Base-by-base conservation (phyloP, 2,329 filamentous ascomycete genomes). In the Colletotrichum costaricense region DNA sequence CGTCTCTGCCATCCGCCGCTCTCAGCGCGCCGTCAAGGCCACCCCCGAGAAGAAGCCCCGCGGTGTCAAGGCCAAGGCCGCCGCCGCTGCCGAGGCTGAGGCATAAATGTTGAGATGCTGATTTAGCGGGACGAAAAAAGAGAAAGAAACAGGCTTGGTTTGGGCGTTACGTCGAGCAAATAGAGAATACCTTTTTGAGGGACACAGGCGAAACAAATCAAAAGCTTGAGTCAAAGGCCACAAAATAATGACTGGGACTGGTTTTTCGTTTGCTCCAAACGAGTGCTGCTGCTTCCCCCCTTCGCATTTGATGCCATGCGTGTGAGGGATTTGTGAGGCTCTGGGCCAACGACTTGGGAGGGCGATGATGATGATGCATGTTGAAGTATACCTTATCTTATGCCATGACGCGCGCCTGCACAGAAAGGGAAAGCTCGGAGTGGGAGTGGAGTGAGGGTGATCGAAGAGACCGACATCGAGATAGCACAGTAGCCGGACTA, bases 1-100 rank as follows among this genome's bases (percentile, higher is more conserved):
- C 82, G 95, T 93, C 82, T 95, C 93, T 81, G 95, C 95, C 81
- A 90, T 98, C 88, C 93, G 93, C 85, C 88, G 89, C 81, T 92
- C 93, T 80, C 93, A 97, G 91, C 90, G 89, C 83, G 87, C 92
- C 79, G 91, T 93, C 86, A 97, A 97, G 92, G 89, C 93, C 75
- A 86, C 87, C 76, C 91, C 91, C 79, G 91, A 92, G 86, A 83
- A 85, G 81, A 97, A 97, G 92, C 88, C 89, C 79, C 91, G 95
- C 82, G 95, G 95, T 79, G 88, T 88, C 78, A 94, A 95, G 89
- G 94, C 94, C 81, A 90, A 90, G 87, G 87, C 93, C 93, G 89
- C 38, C 38, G 93, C 92, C 77, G 89, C 88, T 67, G 56, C 67
- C 66, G 86, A 85, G 78, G 94, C 78, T 93, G 90, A 76, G 70